Base-by-base conservation (phyloP, 495 filamentous ascomycete species). In the Daldinia loculata region DNA sequence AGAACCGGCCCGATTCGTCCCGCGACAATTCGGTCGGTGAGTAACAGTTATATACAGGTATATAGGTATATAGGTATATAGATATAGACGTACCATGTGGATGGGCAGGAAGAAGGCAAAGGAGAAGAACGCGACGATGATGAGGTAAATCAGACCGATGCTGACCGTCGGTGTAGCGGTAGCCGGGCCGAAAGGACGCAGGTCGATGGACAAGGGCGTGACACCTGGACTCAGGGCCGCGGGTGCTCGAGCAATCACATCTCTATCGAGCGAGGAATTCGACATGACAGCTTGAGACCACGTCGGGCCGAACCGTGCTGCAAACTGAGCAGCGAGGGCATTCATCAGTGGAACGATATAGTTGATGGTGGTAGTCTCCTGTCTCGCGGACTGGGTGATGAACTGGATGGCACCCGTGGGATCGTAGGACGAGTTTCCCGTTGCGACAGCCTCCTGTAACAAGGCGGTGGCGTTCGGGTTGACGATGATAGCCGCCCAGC, bases 71-170 rank as follows among this genome's bases (percentile, higher is more conserved):
- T n/a, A n/a, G n/a, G n/a, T n/a, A n/a, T n/a, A n/a, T 29, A 27
- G 3, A 27, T 29, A 29, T 9, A 15, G 0, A 52, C 50, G 84
- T 84, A 77, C 70, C 56, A 83, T 83, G 74, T 93, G 89, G 61
- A 91, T 84, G 0, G 89, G 89, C 67, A 92, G 83, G 74, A 90
- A 86, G 83, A 92, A 92, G 6, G 86, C 80, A 76, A 89, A 91
- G 56, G 86, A 88, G 82, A 92, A 92, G 81, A 92, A 92, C 4
- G 89, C 85, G 38, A 92, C 81, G 75, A 93, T 91, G 74, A 92
- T 91, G 26, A 93, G 80, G 77, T 92, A 92, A 74, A 92, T 91
- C 36, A 92, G 76, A 0, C 90, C 90, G 63, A 92, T 88, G 2
- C 84, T 85, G 8, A 91, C 85, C 6, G 90, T 84, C 0, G 89